Evolutionary conservation across 2,329 filamentous ascomycete genomes (phyloP).

Genomic region (Penicillium occitanis): DNA sequence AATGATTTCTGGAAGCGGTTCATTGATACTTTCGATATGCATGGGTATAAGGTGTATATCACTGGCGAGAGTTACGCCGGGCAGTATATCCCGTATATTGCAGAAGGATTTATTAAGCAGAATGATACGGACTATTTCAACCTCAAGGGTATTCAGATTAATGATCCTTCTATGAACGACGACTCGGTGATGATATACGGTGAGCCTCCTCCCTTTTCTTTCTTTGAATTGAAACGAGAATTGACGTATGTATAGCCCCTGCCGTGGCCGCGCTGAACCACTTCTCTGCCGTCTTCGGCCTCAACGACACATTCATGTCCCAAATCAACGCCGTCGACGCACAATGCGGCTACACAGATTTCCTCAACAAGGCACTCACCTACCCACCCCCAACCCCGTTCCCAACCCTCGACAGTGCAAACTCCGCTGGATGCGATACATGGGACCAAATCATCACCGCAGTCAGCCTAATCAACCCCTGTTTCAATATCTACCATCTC

Average conservation of each 20-base stretch:
- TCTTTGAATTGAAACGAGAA: not conserved
- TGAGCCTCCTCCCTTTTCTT: constrained; percentile 23
- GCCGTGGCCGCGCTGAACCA: constrained; percentile 44
- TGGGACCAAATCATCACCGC: constrained; percentile 58
- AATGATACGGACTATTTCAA: constrained; percentile 68
- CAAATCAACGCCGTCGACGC: constrained; percentile 43
- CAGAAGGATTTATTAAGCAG: constrained; percentile 68
- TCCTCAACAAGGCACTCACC: constrained; percentile 53
- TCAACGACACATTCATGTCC: constrained; percentile 46
- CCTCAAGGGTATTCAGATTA: constrained; percentile 63
- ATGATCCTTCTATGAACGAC: constrained; percentile 65
- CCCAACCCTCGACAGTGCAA: constrained; percentile 43
- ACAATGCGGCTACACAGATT: constrained; percentile 48
- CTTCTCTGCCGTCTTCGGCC: constrained; percentile 43
- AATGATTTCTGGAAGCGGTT: constrained; percentile 60
- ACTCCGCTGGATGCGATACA: constrained; percentile 52
- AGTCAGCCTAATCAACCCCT: constrained; percentile 64
- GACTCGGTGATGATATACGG: constrained; percentile 53
- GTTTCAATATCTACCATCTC: constrained; percentile 76
- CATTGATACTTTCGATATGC: constrained; percentile 62
- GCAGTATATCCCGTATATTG: constrained; percentile 68
- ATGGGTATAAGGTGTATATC: constrained; percentile 69
- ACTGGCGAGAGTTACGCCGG: constrained; percentile 72
- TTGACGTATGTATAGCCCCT: constrained; percentile 29
- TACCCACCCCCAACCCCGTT: constrained; percentile 61